These are phyloP conservation scores for Ophiostoma australiae DNA, from an alignment of 2,329 filamentous ascomycete species.

Conservation along the genomic window DNA sequence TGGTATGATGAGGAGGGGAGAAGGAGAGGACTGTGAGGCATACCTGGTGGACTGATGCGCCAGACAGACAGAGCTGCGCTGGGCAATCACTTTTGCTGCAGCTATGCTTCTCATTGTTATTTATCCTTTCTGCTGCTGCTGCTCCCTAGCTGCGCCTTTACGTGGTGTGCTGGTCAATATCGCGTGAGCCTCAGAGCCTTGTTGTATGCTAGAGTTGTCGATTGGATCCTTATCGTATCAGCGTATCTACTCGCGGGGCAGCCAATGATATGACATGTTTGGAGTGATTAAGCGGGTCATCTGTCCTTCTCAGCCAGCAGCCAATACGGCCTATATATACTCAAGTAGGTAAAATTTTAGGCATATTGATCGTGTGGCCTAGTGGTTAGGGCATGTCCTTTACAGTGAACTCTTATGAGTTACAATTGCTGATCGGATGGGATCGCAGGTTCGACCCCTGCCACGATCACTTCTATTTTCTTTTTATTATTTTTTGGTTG, in stretches of 20 bases:
- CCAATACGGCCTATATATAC: conserved; percentile 4
- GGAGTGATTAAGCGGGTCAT: neutral
- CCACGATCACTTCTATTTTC: conserved; percentile 28
- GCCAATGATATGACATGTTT: neutral
- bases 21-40: neutral
- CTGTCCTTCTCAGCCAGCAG: neutral
- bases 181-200: neutral
- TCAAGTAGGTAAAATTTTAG: neutral
- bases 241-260: neutral
- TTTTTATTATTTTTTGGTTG: conserved; percentile 8
- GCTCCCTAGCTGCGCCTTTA: neutral
- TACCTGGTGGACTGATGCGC: neutral
- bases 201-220: neutral
- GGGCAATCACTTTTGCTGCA: conserved; percentile 19
- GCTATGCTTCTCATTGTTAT: conserved; percentile 24
- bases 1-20: neutral
- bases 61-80: conserved; percentile 21
- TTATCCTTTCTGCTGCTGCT: neutral
- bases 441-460: conserved; percentile 33
- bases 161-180: neutral
- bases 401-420: conserved; percentile 25
- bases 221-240: neutral
- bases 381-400: conserved; percentile 32
- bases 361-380: conserved; percentile 29
- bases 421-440: conserved; percentile 27